Evolutionary conservation across 306 rosid genomes (phyloP).

Genomic region (Leucaena leucocephala): DNA sequence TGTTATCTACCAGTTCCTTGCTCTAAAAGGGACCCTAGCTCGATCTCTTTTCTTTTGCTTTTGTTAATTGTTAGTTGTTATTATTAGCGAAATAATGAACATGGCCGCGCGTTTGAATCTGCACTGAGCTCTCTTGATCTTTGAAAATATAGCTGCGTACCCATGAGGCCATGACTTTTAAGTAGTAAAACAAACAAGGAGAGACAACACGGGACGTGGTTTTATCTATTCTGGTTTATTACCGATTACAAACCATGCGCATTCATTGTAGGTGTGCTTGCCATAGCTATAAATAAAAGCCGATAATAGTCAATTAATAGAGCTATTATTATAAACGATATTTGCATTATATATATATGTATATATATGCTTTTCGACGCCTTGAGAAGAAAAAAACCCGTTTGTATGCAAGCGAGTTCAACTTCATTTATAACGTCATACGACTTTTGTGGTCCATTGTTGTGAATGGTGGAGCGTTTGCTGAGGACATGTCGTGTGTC

Average conservation of each 20-base stretch:
- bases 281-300: too few relatives aligned
- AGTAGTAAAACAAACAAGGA: too few relatives aligned
- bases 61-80: background rate
- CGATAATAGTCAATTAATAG: background rate
- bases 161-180: background rate
- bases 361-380: background rate
- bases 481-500: background rate
- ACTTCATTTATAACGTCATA: background rate
- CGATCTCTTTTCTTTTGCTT: background rate
- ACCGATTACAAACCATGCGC: too few relatives aligned
- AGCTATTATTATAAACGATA: background rate
- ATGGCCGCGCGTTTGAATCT: background rate
- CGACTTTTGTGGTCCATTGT: constrained; percentile 35
- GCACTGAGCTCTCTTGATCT: background rate
- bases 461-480: constrained; percentile 33
- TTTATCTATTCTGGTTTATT: too few relatives aligned
- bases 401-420: background rate
- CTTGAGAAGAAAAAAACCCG: background rate
- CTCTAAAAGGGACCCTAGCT: background rate
- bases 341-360: background rate
- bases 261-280: too few relatives aligned
- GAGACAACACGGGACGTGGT: too few relatives aligned
- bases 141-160: background rate
- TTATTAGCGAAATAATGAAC: background rate
- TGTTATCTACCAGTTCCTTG: constrained; percentile 6